Evolutionary conservation across 2,329 filamentous ascomycete species (phyloP).

Genomic region (Colletotrichum endophyticum): DNA sequence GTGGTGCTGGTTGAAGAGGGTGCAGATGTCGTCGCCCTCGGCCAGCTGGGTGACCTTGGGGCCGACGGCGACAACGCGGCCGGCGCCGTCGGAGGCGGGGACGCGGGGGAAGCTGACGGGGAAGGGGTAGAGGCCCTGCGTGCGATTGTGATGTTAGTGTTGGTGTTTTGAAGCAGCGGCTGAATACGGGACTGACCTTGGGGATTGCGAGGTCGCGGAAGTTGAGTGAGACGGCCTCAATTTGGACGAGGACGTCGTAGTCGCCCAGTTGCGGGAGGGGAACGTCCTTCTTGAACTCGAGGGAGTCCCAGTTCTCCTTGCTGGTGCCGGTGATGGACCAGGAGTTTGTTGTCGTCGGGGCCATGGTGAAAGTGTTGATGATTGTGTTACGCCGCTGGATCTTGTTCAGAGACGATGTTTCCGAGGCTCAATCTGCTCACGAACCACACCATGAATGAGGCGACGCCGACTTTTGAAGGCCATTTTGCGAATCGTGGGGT

Average conservation of each 20-base stretch:
- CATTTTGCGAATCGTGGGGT: not conserved
- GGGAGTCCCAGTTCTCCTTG: constrained; percentile 61
- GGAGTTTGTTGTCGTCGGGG: constrained; percentile 50
- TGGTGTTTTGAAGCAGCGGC: not conserved
- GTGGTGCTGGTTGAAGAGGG: constrained; percentile 66
- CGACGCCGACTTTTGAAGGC: not conserved
- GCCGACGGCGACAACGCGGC: constrained; percentile 57
- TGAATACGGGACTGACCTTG: constrained; percentile 22
- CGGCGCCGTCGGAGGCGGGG: constrained; percentile 58
- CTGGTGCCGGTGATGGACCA: constrained; percentile 52
- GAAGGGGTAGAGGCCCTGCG: constrained; percentile 51
- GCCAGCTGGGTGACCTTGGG: constrained; percentile 52
- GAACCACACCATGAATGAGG: rapidly evolving
- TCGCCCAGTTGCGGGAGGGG: constrained; percentile 68
- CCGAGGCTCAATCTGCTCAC: not conserved
- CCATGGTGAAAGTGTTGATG: not conserved
- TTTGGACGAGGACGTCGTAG: constrained; percentile 74
- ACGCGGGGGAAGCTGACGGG: constrained; percentile 47
- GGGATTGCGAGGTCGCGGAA: constrained; percentile 60
- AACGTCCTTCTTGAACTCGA: constrained; percentile 59
- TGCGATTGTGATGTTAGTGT: constrained; percentile 8
- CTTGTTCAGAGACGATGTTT: not conserved
- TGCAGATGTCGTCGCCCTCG: constrained; percentile 59
- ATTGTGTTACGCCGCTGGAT: not conserved
- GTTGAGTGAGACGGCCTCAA: constrained; percentile 58